A percentile compares a stretch with the other conserved stretches of the same genome.
phyloP scores from a whole-genome alignment of 345 rosid species.

The Abelmoschus esculentus region DNA sequence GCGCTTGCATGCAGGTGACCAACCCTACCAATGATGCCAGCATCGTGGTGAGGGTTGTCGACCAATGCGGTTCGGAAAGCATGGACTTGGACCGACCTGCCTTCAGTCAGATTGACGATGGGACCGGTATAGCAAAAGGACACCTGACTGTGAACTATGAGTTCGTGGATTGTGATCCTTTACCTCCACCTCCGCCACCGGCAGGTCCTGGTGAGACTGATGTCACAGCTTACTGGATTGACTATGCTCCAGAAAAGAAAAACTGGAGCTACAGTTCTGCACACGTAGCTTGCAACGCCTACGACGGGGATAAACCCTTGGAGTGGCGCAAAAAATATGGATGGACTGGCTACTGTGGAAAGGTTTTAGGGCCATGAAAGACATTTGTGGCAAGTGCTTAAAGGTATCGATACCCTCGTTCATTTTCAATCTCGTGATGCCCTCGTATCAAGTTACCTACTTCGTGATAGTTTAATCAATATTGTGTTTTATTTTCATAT shows the following conservation, averaged over 20 bases:
- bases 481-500: neutral
- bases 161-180: conserved; percentile 26
- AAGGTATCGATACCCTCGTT: neutral
- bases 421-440: too few species aligned
- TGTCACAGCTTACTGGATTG: neutral
- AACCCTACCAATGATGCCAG: neutral
- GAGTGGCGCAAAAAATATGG: conserved; percentile 52
- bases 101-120: neutral
- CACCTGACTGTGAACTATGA: conserved; percentile 34
- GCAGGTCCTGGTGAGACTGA: neutral
- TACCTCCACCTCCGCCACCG: neutral
- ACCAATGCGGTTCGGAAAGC: neutral
- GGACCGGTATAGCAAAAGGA: conserved; percentile 27
- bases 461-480: too few species aligned
- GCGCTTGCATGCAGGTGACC: neutral
- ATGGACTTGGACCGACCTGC: neutral
- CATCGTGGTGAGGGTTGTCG: neutral
- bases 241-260: neutral
- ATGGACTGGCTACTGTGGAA: conserved; percentile 59
- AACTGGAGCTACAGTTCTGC: neutral
- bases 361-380: conserved; percentile 37
- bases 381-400: conserved; percentile 45
- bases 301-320: conserved; percentile 48
- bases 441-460: too few species aligned
- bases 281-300: conserved; percentile 29